phyloP scores from a whole-genome alignment of 108 stramenopile species.

The Nannochloropsis oceanica region DNA sequence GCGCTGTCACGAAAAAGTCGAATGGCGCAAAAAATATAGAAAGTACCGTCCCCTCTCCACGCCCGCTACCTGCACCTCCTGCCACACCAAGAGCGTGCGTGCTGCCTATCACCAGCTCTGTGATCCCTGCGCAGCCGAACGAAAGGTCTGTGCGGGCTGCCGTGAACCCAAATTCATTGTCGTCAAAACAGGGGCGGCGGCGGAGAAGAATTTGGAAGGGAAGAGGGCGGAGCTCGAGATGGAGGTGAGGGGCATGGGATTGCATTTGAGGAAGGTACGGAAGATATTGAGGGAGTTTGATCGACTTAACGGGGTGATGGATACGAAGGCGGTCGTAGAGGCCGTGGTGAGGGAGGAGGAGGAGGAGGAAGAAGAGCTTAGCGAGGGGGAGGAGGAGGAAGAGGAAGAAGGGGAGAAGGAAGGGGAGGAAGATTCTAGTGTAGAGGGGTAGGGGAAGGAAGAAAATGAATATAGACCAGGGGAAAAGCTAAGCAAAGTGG shows the following conservation, averaged over 20 bases:
- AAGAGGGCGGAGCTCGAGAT: background rate
- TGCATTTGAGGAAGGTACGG: background rate
- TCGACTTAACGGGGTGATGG: background rate
- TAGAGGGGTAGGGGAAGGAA: background rate
- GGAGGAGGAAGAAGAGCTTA: background rate
- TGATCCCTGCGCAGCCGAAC: conserved; percentile 12
- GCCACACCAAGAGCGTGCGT: conserved; percentile 26
- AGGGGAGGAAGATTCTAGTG: background rate
- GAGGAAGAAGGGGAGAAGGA: background rate
- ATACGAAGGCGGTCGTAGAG: background rate
- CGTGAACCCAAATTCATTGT: background rate
- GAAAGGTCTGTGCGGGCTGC: conserved; percentile 20
- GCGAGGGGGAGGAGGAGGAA: background rate
- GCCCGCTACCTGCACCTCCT: conserved; percentile 33
- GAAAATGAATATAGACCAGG: background rate
- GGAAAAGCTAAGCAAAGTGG: background rate
- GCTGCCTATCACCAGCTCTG: conserved; percentile 37
- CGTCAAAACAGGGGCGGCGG: background rate
- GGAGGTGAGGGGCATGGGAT: background rate
- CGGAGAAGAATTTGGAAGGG: background rate
- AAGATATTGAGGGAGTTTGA: background rate
- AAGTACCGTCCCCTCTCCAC: conserved; percentile 36
- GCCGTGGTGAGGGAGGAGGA: background rate
- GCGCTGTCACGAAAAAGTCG: conserved; percentile 71
- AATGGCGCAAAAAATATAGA: conserved; percentile 39